Evolutionary conservation across 1,284 basidiomycete species (phyloP).

Genomic region (Microbotryum intermedium): DNA sequence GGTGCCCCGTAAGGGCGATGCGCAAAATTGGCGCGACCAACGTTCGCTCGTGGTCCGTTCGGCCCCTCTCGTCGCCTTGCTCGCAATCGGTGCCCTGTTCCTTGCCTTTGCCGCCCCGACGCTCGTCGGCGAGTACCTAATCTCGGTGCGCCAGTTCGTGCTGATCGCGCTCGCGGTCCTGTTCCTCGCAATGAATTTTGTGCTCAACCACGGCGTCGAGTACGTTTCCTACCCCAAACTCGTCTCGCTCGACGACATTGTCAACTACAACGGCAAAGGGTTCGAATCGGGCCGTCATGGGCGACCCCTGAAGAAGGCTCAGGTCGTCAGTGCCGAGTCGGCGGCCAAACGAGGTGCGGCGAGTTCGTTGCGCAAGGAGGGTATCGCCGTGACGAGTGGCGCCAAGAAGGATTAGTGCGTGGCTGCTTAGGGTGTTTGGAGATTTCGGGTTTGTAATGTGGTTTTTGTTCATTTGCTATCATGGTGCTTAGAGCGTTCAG

Average conservation of each 20-base stretch:
- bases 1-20: constrained; percentile 52
- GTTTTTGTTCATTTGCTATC: too few species aligned
- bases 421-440: neutral
- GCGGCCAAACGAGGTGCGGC: constrained; percentile 12
- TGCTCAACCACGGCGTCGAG: constrained; percentile 67
- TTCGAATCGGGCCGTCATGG: constrained; percentile 69
- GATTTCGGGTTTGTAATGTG: neutral
- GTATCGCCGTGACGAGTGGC: constrained; percentile 1
- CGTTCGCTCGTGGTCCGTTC: constrained; percentile 72
- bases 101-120: constrained; percentile 74
- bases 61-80: constrained; percentile 61
- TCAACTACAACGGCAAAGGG: constrained; percentile 79
- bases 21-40: constrained; percentile 53
- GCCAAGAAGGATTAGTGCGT: too few species aligned
- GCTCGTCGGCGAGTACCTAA: constrained; percentile 46
- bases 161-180: constrained; percentile 57
- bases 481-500: too few species aligned
- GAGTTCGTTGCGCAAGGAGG: constrained; percentile 14
- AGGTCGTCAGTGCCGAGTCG: constrained; percentile 14
- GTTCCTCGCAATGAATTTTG: constrained; percentile 55
- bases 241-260: constrained; percentile 69
- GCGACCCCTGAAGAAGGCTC: constrained; percentile 38
- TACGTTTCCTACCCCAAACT: constrained; percentile 95
- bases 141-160: constrained; percentile 42
- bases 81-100: constrained; percentile 77